Base-by-base conservation (phyloP, 2,329 filamentous ascomycete species). In the Aspergillaceae sp. region DNA sequence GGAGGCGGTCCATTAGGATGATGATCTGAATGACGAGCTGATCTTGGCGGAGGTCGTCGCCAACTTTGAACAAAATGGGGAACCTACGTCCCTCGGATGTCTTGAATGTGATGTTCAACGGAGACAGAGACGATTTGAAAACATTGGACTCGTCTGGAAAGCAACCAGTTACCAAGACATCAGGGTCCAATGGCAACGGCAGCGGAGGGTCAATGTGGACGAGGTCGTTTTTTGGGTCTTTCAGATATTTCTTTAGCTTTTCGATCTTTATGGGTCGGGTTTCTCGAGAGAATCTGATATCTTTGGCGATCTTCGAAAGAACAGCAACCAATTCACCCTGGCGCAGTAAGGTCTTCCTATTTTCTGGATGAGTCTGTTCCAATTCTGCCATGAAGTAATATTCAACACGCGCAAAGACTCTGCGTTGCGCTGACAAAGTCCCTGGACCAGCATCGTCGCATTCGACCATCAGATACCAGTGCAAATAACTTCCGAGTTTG, bases 381-480 rank as follows among this genome's bases (percentile, higher is more conserved):
- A 97, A 74, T 64, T 92, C 87, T 4, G 80, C 75, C 89, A 97
- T 95, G 65, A 97, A 98, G 60, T 97, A 88, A 59, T 89, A 98
- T 48, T 92, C 90, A 6, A 98, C 87, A 57, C 91, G 89, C 29
- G 87, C 84, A 66, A 95, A 98, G 11, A 97, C 81, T 51, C 87
- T 86, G 40, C 87, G 84, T 60, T 91, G 85, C 47, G 83, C 81
- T 4, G 80, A 74, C 26, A 82, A 77, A 56, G 90, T 87, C 38
- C 88, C 84, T 3, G 82, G 80, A 53, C 85, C 89, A 35, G 70
- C 67, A 63, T 96, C 91, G 56, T 94, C 88, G 56, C 90, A 94
- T 68, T 98, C 94, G 1, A 98, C 92, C 83, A 96, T 96, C 2
- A 98, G 76, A 65, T 97, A 98, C 92, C 92, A 98, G 65, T 96